Percentiles rank a stretch among this genome's conserved stretches.
phyloP scores from a whole-genome alignment of 257 asterid genomes.

The Nicotiana sylvestris region DNA sequence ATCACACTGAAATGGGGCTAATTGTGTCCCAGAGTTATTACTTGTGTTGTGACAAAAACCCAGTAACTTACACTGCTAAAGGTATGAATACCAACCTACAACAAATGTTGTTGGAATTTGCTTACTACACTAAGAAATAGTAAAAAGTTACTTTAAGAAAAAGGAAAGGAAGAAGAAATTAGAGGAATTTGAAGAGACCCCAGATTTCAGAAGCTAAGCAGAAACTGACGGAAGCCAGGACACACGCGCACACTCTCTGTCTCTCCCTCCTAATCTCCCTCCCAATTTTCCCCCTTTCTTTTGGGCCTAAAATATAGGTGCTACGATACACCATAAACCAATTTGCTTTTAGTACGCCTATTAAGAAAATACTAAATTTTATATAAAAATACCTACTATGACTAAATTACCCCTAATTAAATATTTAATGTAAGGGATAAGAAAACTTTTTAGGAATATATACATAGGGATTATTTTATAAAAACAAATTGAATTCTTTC shows the following conservation, averaged over 20 bases:
- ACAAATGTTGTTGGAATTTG: neutral
- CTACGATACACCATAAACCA: no score
- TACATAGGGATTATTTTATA: no score
- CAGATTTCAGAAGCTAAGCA: neutral
- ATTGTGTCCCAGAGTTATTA: neutral
- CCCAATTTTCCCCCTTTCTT: neutral
- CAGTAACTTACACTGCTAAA: neutral
- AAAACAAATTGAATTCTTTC: no score
- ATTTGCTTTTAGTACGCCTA: no score
- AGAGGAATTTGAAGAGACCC: neutral
- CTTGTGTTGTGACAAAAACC: neutral
- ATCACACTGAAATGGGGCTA: slow-evolving; percentile 5
- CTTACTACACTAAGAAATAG: neutral
- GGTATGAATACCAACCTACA: neutral
- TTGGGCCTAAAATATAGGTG: neutral
- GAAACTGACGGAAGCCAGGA: neutral
- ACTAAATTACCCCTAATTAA: no score
- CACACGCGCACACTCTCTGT: neutral
- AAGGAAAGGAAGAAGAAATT: no score
- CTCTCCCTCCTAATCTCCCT: neutral
- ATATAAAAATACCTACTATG: no score
- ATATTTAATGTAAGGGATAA: no score
- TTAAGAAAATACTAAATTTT: no score
- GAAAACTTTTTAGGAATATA: no score
- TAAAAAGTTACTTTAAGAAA: neutral